Evolutionary conservation across 805 yeast genomes (phyloP), one percentile per base, ranked within the genome.

Genomic region (Cyberlindnera mississippiensis): DNA sequence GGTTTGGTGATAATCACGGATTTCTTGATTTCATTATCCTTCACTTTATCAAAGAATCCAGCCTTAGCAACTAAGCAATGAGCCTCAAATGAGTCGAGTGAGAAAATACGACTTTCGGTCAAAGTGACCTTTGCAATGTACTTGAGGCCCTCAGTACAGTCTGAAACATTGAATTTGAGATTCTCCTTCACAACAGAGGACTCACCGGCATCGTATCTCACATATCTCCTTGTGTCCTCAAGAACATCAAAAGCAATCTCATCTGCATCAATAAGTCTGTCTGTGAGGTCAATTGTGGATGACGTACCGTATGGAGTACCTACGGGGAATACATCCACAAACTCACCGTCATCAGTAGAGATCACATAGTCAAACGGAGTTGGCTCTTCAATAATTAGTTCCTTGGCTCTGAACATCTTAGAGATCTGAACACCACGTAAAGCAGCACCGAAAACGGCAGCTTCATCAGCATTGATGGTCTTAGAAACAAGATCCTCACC

Each of bases 391-490:
- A 87, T 69, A 18, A 68, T 64, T 37, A 87, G 72, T 33, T 77
- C 78, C 52, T 77, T 77, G 6, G 85, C 72, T 51, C 80, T 77
- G 61, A 80, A 82, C 53, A 80, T 73, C 30, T 78, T 73, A n/a
- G 88, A 78, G 29, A 87, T 67, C 36, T 78, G 71, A 31, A 88
- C 83, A 16, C 93, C 98, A 50, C 89, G 75, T 29, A 85, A 67
- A n/a, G 96, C 79, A 2, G 95, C 78, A 37, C 99, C 99, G 53
- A 86, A 72, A 12, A 87, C 96, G 39, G 87, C 87, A 34, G 97
- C 81, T 67, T 93, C 99, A 63, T 93, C 99, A 0, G 99, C 93
- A 62, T 93, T 93, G 34, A 93, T 95, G 38, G 82, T 86, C 61
- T 82, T 88, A 17, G 95, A 73, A 30, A 90, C 69, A 37, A 68